These are phyloP conservation scores for Beauveria caledonica DNA, from an alignment of 2,329 filamentous ascomycete genomes.

Conservation along the genomic window DNA sequence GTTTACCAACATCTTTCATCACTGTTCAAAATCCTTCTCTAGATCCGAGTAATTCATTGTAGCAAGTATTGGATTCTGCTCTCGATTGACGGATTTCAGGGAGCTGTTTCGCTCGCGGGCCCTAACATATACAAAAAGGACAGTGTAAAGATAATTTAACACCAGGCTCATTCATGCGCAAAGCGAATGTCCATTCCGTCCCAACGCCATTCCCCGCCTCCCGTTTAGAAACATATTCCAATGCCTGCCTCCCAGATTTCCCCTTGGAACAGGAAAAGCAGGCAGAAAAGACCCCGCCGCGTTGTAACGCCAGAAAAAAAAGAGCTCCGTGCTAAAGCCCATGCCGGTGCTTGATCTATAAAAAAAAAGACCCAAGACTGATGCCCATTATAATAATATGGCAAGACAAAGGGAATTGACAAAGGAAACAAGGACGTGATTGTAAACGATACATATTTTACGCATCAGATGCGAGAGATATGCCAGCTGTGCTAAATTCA, in stretches of 20 bases:
- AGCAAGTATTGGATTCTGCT: slow-evolving; percentile 4
- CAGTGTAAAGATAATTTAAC: background rate
- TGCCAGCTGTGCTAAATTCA: slow-evolving; percentile 20
- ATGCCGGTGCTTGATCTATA: slow-evolving; percentile 3
- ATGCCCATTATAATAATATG: slow-evolving; percentile 1
- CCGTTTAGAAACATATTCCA: background rate
- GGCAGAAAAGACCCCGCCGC: background rate
- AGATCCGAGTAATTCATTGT: background rate
- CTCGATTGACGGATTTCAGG: background rate
- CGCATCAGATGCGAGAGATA: background rate
- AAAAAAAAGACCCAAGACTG: background rate
- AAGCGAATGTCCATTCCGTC: slow-evolving; percentile 9
- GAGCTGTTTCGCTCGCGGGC: background rate
- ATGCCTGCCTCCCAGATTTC: background rate
- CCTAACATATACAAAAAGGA: slow-evolving; percentile 7
- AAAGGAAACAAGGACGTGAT: slow-evolving; percentile 8
- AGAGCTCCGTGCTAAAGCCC: background rate
- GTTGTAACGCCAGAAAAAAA: background rate
- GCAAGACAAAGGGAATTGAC: background rate
- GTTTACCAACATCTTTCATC: too few relatives aligned
- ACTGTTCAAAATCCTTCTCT: too few relatives aligned
- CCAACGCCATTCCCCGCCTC: slow-evolving; percentile 1
- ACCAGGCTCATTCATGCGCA: slow-evolving; percentile 7
- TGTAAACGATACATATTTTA: background rate
- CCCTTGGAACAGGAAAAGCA: background rate